Evolutionary conservation across 2,329 filamentous ascomycete genomes (phyloP).

Genomic region (Colletotrichum kahawae): DNA sequence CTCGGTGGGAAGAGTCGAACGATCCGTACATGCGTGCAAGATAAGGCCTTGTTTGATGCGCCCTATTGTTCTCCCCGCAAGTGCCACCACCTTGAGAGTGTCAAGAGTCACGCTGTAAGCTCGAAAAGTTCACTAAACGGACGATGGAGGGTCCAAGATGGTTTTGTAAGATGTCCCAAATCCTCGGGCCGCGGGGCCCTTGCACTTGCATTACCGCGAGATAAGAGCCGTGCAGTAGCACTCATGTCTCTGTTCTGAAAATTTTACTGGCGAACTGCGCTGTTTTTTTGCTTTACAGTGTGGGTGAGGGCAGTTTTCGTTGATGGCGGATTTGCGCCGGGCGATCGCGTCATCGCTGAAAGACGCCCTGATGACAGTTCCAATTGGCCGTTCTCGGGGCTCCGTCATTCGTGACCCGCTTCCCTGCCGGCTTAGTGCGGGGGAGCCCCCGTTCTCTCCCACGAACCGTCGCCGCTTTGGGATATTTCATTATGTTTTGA

Average conservation of each 20-base stretch:
- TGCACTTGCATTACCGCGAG: conserved; percentile 7
- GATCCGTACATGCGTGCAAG: neutral
- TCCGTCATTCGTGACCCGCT: conserved; percentile 1
- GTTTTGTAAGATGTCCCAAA: neutral
- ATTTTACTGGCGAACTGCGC: neutral
- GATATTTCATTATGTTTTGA: neutral
- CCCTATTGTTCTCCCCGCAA: neutral
- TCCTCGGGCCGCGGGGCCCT: neutral
- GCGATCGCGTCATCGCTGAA: conserved; percentile 15
- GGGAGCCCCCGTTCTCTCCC: neutral
- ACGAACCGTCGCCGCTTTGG: neutral
- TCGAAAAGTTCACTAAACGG: neutral
- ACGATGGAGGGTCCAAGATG: neutral
- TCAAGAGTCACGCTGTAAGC: neutral
- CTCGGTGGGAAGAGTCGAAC: neutral
- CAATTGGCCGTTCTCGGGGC: conserved; percentile 7
- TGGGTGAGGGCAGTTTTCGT: neutral
- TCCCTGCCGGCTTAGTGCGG: neutral
- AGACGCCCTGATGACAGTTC: neutral
- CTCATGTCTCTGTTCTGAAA: neutral
- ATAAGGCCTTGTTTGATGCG: neutral
- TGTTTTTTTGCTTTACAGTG: neutral
- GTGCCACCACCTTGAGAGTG: neutral
- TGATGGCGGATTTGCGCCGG: conserved; percentile 17
- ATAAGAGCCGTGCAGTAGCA: neutral